Base-by-base conservation (phyloP, 495 filamentous ascomycete genomes). In the Hypomontagnella monticulosa region DNA sequence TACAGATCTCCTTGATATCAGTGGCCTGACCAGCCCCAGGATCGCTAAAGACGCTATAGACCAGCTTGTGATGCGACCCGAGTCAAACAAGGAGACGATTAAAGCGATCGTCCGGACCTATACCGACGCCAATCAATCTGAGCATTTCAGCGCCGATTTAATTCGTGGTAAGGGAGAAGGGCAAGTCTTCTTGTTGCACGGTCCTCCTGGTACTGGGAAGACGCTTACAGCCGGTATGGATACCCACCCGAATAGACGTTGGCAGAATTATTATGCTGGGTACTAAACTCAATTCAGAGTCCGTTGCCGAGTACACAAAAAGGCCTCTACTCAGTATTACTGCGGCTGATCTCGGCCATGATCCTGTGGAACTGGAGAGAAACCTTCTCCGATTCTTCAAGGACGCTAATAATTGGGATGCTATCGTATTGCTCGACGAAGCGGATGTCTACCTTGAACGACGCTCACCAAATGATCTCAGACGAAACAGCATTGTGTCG, bases 171-270 rank as follows among this genome's bases (percentile, higher is more conserved):
- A 60, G 30, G 57, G 57, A 27, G 38, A 52, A 27, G 57, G 46
- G 1, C 36, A 37, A 34, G 37, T 60, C 4, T 42, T 60, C 3
- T 32, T 60, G 16, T 15, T 60, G 12, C 57, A 60, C 18, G 52
- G 57, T 36, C 57, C 46, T 12, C 57, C 57, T 6, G 57, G 57
- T 5, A 60, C 57, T 16, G 46, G 57, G 5, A 60, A 60, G 47
- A 60, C 57, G 2, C 36, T 60, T 11, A 60, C 57, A 52, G 57
- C 54, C 10, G 42, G 54, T 57, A 57, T 10, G 32, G 33, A n/a
- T 38, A 52, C 32, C 11, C 11, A 3, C 3, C 18, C 4, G 6
- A 15, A 10, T 3, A 16, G 6, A 11, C 3, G 5, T 11, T 11
- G 3, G n/a, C 11, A 0, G 14, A 36, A n/a, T 18, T 4, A 30